Base-by-base conservation (phyloP, 768 basidiomycete genomes). In the Termitomyces sp. region DNA sequence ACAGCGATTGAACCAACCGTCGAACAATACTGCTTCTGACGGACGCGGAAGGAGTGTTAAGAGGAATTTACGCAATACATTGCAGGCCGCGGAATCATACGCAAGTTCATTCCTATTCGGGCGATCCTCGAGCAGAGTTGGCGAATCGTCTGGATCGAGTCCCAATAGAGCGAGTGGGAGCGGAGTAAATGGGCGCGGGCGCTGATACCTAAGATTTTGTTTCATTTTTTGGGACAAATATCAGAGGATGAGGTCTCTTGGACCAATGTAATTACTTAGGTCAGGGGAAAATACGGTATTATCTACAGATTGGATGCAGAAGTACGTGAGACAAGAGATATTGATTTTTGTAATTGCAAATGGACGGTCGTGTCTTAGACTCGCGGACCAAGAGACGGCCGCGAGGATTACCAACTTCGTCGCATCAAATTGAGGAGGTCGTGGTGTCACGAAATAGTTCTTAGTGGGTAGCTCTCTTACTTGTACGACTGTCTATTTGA, bases 1-100 rank as follows among this genome's bases (percentile, higher is more conserved):
- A 23, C 74, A 78, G 10, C 75, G 74, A 33, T 72, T 73, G n/a
- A 66, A 73, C 6, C 66, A 66, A 25, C 36, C 27, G 4, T 13
- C 12, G 12, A 53, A 27, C 52, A 50, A 29, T 60, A 59, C 43
- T 62, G 70, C 63, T 42, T 70, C 68, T 31, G 83, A 79, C 56
- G 73, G 67, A 38, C 71, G 83, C 54, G 84, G 83, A 25, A 70
- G 85, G 59, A 85, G 79, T 60, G 83, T 85, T 35, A 87, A 81
- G 66, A 75, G 83, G 57, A 84, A 81, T 59, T 60, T 89, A 48
- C 78, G 88, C 46, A 88, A 79, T 54, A 88, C 87, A 13, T 67
- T 90, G 42, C 82, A 76, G 52, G 84, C 81, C 33, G 88, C 89
- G 11, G 88, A 89, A 63, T 82, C 85, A 52, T 86, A 85, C 63